phyloP scores from a whole-genome alignment of 164 flowering plant genomes.

The Vitis cinerea region DNA sequence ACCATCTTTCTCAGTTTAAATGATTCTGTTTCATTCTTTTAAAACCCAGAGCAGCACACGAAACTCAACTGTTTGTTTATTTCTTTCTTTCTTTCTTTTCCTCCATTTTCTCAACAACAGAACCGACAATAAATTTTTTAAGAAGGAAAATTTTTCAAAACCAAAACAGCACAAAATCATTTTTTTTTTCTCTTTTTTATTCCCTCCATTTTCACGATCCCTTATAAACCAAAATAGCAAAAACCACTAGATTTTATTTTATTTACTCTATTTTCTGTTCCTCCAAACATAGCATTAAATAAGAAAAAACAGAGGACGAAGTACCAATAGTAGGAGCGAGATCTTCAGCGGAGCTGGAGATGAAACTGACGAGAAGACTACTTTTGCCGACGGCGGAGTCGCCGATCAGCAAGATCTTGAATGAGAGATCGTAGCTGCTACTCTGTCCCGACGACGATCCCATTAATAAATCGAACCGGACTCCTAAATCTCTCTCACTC shows the following conservation, averaged over 20 bases:
- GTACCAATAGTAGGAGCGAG: conserved; percentile 71
- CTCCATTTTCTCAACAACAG: conserved; percentile 5
- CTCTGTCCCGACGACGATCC: conserved; percentile 44
- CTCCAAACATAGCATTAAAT: conserved; percentile 6
- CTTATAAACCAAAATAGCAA: no score
- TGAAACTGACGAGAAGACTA: conserved; percentile 62
- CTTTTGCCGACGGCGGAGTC: conserved; percentile 76
- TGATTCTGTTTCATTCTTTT: no score
- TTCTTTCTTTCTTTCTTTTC: background rate
- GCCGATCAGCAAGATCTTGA: conserved; percentile 70
- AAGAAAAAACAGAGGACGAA: background rate
- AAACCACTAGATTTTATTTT: no score
- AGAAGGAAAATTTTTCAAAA: no score
- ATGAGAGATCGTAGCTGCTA: conserved; percentile 49
- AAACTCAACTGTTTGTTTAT: no score
- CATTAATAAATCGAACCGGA: conserved; percentile 21
- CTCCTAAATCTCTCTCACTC: background rate
- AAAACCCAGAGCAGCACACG: no score
- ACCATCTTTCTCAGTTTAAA: no score
- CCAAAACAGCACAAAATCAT: no score
- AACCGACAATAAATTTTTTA: no score
- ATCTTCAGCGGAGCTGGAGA: conserved; percentile 43
- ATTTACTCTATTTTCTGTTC: no score
- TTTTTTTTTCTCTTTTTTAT: no score
- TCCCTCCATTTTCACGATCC: no score